Base-by-base conservation (phyloP, 495 filamentous ascomycete species). In the Tirmania nivea region DNA sequence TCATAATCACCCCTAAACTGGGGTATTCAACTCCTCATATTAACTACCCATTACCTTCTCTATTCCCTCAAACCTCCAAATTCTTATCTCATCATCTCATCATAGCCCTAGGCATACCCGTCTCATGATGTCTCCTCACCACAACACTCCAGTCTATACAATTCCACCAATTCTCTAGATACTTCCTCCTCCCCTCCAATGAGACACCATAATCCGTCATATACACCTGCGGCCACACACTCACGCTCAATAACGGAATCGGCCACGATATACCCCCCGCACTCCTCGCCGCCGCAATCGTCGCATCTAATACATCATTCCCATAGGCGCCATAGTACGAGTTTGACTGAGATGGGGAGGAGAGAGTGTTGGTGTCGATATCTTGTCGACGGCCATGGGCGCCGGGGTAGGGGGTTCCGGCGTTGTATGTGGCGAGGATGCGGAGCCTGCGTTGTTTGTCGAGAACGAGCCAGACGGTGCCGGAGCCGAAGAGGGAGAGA, bases 181-280 rank as follows among this genome's bases (percentile, higher is more conserved):
- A 97, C 54, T 70, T 66, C 49, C 72, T 72, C 79, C 94, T 96
- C 11, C 84, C 85, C 37, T 67, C 70, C 25, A 31, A 31, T 7
- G 25, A 31, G 48, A 94, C 70, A 25, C 86, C 86, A 62, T 80
- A 94, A 64, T 96, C 86, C 55, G 73, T 73, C 66, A 96, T 68
- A 79, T 83, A 97, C 2, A 79, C 83, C 67, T 97, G 90, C 71
- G 95, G 80, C 90, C 90, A 97, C 25, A 86, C 93, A 66, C 90
- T 96, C 48, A 96, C 73, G 60, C 88, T 93, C 54, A 96, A 69
- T 56, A 95, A 68, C 5, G 89, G 86, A 52, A 77, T 68, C 16
- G 88, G 60, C 52, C 83, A 75, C 51, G 76, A 68, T 10, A 83
- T 45, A 3, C 39, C 39, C 3, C 39, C 14, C 14, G 14, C 14